Evolutionary conservation across 78 protist genomes (phyloP).

Genomic region (Tieghemostelium lacteum): DNA sequence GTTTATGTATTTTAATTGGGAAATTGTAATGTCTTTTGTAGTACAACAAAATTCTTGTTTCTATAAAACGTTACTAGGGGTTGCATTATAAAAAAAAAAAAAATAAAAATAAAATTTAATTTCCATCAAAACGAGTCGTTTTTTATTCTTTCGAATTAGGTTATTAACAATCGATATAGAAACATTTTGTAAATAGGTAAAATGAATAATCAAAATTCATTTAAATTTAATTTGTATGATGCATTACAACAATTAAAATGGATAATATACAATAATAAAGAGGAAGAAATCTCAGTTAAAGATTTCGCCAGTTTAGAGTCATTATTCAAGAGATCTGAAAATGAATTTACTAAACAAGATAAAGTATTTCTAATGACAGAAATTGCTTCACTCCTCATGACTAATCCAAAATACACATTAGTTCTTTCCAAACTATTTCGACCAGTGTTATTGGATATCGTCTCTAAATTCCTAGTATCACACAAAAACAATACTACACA

Average conservation of each 20-base stretch:
- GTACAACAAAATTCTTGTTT: no score
- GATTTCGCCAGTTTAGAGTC: slow-evolving; percentile 7
- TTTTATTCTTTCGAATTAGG: no score
- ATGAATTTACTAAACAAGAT: slow-evolving; percentile 30
- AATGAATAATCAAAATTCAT: no score
- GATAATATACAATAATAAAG: no score
- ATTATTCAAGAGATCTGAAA: slow-evolving; percentile 19
- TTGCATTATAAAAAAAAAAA: no score
- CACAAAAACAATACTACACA: background rate
- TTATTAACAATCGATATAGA: no score
- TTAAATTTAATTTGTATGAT: background rate
- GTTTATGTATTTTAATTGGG: no score
- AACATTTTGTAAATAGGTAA: no score
- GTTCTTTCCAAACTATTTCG: slow-evolving; percentile 26
- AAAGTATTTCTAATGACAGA: slow-evolving; percentile 16
- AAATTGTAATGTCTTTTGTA: no score
- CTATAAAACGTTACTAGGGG: no score
- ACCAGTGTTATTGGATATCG: slow-evolving; percentile 57
- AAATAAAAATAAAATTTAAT: no score
- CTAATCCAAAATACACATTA: background rate
- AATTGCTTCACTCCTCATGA: slow-evolving; percentile 44
- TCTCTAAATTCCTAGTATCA: slow-evolving; percentile 25
- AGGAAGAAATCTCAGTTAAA: background rate
- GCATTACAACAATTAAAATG: background rate
- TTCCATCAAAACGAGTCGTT: no score